phyloP scores from a whole-genome alignment of 2,329 filamentous ascomycete species.

The Colletotrichum magnum region DNA sequence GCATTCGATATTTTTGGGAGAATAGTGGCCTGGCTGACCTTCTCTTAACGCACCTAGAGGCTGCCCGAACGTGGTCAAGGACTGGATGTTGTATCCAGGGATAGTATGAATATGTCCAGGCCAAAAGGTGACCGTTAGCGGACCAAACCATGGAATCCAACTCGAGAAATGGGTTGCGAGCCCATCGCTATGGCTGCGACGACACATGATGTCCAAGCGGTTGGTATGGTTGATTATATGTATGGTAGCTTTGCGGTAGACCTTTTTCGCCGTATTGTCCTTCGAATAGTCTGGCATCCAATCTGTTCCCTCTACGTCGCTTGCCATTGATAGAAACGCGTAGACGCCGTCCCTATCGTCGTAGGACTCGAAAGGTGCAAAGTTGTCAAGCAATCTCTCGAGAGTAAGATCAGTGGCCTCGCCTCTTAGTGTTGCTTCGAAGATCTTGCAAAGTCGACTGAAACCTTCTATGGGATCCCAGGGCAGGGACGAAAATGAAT shows the following conservation, averaged over 20 bases:
- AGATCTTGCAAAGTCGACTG: no score
- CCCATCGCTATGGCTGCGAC: no score
- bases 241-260: neutral
- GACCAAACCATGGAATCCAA: neutral
- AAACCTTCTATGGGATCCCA: no score
- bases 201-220: neutral
- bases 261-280: neutral
- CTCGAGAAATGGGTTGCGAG: no score
- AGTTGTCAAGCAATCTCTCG: conserved; percentile 14
- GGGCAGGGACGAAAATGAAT: no score
- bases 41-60: neutral
- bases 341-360: conserved; percentile 27
- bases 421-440: no score
- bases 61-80: neutral
- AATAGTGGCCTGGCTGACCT: neutral
- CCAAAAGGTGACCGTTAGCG: no score
- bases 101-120: neutral
- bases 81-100: neutral
- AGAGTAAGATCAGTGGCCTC: neutral
- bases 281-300: neutral
- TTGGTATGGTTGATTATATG: neutral
- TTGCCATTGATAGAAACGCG: conserved; percentile 16
- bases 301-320: neutral
- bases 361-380: conserved; percentile 13
- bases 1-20: no score